Base-by-base conservation (phyloP, 1,139 yeast species). In the Nakaseomyces glabratus region DNA sequence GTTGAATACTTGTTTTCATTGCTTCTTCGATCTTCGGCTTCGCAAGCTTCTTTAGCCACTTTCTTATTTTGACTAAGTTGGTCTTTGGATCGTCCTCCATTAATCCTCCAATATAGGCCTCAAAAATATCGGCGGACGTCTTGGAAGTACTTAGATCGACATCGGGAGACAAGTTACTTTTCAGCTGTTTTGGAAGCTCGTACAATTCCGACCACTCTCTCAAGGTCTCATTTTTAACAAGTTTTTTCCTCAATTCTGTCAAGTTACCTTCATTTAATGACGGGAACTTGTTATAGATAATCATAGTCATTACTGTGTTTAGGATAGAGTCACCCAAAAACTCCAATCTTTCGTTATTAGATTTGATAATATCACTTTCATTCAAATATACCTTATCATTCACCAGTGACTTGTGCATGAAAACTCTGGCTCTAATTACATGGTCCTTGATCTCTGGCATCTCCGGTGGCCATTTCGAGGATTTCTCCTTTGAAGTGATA, bases 271-370 rank as follows among this genome's bases (percentile, higher is more conserved):
- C 98, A 15, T 76, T 65, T 24, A 77, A 78, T 33, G 68, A 62
- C 0, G 93, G 90, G 48, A 79, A 81, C 40, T 71, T 61, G 21
- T 70, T 66, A 49, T 69, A 85, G 13, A 85, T 66, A 33, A 85
- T 67, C 42, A 73, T 63, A 0, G 96, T 80, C 33, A 82, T 76
- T 30, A 80, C 65, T 41, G 73, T 73, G 51, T 86, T 84, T 44
- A 90, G 63, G 13, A 86, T 73, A 1, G 97, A 78, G 60, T 93
- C 99, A 14, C 99, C 99, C 28, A 86, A 62, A 53, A 86, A 93
- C 60, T 93, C 99, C 24, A 90, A 65, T 35, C 98, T 68, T 63
- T 93, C 98, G 57, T 90, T 86, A 51, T 86, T 90, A 2, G 76
- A 62, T 32, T 69, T 65, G 17, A 80, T 63, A 37, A 73, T 64